phyloP scores from a whole-genome alignment of 805 yeast species.

The Kazachstania kunashirensis region DNA sequence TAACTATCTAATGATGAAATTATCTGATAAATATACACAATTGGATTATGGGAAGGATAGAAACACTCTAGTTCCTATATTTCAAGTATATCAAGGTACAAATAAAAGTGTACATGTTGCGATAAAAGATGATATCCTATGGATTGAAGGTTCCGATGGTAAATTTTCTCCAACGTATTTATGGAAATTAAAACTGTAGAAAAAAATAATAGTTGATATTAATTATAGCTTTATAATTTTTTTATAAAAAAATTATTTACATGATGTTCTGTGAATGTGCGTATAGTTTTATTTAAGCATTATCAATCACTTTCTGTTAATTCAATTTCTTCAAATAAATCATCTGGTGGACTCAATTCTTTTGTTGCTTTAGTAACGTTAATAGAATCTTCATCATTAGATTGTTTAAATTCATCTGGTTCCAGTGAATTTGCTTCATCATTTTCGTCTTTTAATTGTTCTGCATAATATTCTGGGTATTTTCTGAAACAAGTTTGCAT shows the following conservation, averaged over 20 bases:
- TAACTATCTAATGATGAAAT: conserved; percentile 30
- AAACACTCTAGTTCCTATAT: conserved; percentile 17
- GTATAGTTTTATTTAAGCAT: background rate
- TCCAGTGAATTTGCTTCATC: conserved; percentile 7
- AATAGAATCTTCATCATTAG: background rate
- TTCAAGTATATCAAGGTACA: conserved; percentile 8
- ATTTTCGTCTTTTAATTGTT: conserved; percentile 39
- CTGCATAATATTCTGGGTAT: conserved; percentile 90
- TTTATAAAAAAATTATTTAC: conserved; percentile 1
- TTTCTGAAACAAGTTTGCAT: conserved; percentile 94
- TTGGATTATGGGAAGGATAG: conserved; percentile 24
- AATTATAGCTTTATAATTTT: background rate
- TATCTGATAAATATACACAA: conserved; percentile 10
- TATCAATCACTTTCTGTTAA: conserved; percentile 7
- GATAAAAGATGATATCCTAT: conserved; percentile 58
- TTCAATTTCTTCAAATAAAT: conserved; percentile 8
- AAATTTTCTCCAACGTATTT: conserved; percentile 17
- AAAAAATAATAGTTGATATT: background rate
- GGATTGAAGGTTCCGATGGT: conserved; percentile 28
- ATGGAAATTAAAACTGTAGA: conserved; percentile 9
- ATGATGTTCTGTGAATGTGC: background rate
- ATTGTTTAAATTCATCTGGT: background rate
- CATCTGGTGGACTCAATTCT: background rate
- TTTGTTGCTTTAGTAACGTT: background rate
- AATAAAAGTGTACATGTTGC: conserved; percentile 24